Conservation (phyloP, 2,329 filamentous ascomycete species). For the Fusarium circinatum region DNA sequence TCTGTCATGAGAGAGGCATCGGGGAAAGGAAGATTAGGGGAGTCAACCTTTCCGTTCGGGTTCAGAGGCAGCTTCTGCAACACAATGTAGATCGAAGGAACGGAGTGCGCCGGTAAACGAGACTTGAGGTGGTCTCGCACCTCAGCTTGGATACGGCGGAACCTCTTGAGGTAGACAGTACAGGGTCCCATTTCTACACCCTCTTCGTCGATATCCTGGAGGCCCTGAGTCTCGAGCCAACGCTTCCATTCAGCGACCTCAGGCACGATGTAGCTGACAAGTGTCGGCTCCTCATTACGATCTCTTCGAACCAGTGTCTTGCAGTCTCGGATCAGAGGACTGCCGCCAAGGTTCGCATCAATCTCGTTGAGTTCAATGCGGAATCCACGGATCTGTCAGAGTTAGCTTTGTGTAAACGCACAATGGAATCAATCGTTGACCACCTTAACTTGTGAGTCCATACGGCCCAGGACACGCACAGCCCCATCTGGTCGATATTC, state of each 20-base stretch:
- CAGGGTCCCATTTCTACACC: constrained; percentile 57
- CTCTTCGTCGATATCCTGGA: constrained; percentile 66
- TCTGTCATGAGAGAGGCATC: constrained; percentile 63
- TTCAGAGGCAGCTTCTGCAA: constrained; percentile 69
- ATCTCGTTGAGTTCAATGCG: constrained; percentile 95
- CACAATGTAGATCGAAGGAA: constrained; percentile 46
- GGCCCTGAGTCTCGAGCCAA: constrained; percentile 62
- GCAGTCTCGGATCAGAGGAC: constrained; percentile 82
- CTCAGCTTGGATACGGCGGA: constrained; percentile 58
- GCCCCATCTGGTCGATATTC: constrained; percentile 33
- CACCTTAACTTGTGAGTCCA: background rate
- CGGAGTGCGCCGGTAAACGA: constrained; percentile 46
- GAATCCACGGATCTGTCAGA: constrained; percentile 83
- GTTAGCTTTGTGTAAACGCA: background rate
- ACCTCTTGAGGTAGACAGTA: constrained; percentile 57
- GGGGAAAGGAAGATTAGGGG: constrained; percentile 81
- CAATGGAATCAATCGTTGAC: background rate
- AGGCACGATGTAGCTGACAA: constrained; percentile 92
- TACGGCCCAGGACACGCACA: background rate
- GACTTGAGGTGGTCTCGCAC: constrained; percentile 46
- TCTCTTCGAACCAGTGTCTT: constrained; percentile 76
- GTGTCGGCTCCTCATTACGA: constrained; percentile 72
- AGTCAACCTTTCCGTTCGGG: constrained; percentile 84
- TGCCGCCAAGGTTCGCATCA: constrained; percentile 80
- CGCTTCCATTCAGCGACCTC: constrained; percentile 74